Evolutionary conservation across 352 stramenopile species (phyloP), one percentile per base, ranked within the genome.

Genomic region (Phytophthora tentaculata): DNA sequence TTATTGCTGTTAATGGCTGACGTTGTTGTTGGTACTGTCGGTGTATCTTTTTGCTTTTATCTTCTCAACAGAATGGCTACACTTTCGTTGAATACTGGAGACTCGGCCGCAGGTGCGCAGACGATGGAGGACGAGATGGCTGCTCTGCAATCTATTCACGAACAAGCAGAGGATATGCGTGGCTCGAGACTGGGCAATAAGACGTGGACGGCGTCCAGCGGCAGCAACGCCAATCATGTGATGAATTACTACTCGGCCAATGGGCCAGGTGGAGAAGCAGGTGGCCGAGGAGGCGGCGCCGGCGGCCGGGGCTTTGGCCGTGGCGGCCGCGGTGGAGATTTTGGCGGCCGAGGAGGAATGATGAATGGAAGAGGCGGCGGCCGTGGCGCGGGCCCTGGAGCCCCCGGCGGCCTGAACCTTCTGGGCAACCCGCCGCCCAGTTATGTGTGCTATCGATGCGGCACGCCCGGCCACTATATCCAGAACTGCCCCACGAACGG

Each of bases 401-500:
- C 23, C 28, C 56, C 61, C 9, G 43, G 24, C 37, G 55, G 22
- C 5, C 52, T 53, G 23, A 72, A 69, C 43, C 32, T 75, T 56
- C 35, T 78, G 62, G 84, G 84, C 49, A 92, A 83, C 41, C 88
- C 88, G 61, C 88, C 88, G 37, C 73, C 83, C 44, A 92, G 92
- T 67, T 96, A 96, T 80, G 81, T 94, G 59, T 96, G 88, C 76
- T 93, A 89, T 53, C 86, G 88, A 28, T 96, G 88, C 61, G 88
- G 86, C 12, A 91, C 84, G 14, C 86, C 88, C 44, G 88, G 88
- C 41, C 88, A 96, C 69, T 96, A 91, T 64, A 96, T 96, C 67
- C 86, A 96, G 61, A 94, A 96, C 61, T 96, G 88, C 74, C 88
- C 88, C 51, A 96, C 88, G 56, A 96, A 96, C 62, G 88, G 88